phyloP scores from a whole-genome alignment of 257 asterid species.

The Lantana camara region DNA sequence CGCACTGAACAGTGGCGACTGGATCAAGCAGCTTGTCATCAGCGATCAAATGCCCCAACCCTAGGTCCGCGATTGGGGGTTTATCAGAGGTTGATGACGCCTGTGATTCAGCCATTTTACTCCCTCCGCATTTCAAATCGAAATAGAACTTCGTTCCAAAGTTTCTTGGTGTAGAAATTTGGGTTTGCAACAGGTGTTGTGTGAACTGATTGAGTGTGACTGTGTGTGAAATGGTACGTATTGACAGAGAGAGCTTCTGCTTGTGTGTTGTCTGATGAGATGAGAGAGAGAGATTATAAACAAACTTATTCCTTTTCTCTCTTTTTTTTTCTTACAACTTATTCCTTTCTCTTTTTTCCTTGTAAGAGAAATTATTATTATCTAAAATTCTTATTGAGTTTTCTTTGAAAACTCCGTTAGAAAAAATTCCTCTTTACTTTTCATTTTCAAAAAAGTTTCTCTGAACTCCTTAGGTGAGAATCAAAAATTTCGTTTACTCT shows the following conservation, averaged over 20 bases:
- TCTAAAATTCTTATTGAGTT: no score
- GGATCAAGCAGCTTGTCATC: constrained; percentile 26
- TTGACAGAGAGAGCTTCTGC: background rate
- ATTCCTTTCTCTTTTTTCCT: background rate
- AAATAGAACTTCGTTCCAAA: constrained; percentile 16
- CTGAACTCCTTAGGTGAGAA: no score
- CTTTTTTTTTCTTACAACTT: no score
- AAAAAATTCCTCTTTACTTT: no score
- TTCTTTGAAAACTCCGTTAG: no score
- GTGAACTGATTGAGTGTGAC: no score
- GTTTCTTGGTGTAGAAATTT: background rate
- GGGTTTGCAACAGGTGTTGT: background rate
- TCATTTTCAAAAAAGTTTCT: no score
- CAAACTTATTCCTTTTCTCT: background rate
- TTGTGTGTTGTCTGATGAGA: background rate
- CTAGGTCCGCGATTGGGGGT: constrained; percentile 34
- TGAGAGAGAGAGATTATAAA: background rate
- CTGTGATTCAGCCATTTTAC: constrained; percentile 46
- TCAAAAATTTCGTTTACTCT: no score
- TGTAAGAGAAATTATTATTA: no score
- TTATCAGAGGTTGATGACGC: constrained; percentile 35
- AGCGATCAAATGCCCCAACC: constrained; percentile 34
- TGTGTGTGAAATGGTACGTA: background rate
- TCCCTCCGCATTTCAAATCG: constrained; percentile 39
- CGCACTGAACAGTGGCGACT: constrained; percentile 12